Percentiles rank a stretch among this genome's conserved stretches.
phyloP scores from a whole-genome alignment of 441 rosid genomes.

The Macaranga tanarius region DNA sequence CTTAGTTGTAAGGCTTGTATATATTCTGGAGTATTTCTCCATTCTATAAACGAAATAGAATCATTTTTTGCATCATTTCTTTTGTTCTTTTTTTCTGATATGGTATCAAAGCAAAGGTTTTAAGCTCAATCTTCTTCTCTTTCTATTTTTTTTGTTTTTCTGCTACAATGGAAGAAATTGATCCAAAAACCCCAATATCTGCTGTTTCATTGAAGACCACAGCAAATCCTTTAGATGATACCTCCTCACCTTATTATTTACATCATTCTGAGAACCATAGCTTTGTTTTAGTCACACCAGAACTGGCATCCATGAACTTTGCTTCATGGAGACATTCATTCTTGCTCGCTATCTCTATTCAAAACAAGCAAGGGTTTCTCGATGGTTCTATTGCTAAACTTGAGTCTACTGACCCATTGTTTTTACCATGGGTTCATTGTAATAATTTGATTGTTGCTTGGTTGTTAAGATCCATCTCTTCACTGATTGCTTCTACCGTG shows the following conservation, averaged over 20 bases:
- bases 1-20: too few relatives aligned
- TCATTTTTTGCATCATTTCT: too few relatives aligned
- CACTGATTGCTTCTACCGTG: neutral
- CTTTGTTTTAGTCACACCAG: neutral
- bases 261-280: neutral
- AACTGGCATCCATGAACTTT: neutral
- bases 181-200: too few relatives aligned
- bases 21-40: too few relatives aligned
- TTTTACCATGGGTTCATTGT: neutral
- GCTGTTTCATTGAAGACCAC: too few relatives aligned
- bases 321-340: neutral
- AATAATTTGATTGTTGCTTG: neutral
- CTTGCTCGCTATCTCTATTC: neutral
- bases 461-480: neutral
- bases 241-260: neutral
- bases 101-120: too few relatives aligned
- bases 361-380: neutral
- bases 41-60: too few relatives aligned
- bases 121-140: too few relatives aligned
- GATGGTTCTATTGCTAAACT: neutral
- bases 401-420: neutral
- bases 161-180: too few relatives aligned
- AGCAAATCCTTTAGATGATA: too few relatives aligned
- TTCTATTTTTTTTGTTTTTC: too few relatives aligned
- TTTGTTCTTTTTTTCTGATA: too few relatives aligned